phyloP scores from a whole-genome alignment of 306 rosid species.

The Rosa multiflora region DNA sequence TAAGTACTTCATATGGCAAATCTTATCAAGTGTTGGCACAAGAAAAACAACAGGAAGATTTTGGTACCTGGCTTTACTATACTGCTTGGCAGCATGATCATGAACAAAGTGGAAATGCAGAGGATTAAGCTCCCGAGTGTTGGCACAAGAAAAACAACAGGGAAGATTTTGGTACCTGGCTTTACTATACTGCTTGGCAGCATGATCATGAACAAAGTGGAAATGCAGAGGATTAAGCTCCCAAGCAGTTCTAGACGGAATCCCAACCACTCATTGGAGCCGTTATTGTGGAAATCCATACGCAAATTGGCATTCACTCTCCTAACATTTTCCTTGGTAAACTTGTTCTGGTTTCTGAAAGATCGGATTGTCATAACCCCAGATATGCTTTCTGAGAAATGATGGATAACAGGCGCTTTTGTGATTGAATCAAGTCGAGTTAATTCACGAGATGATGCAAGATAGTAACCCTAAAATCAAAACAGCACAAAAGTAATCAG shows the following conservation, averaged over 20 bases:
- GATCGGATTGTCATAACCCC: constrained; percentile 92
- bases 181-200: constrained; percentile 77
- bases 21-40: background rate
- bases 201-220: constrained; percentile 83
- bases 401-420: constrained; percentile 93
- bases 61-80: constrained; percentile 76
- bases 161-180: constrained; percentile 63
- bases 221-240: constrained; percentile 63
- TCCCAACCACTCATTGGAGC: constrained; percentile 94
- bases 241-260: constrained; percentile 90
- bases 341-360: constrained; percentile 53
- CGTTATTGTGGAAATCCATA: constrained; percentile 90
- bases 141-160: background rate
- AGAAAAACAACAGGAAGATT: background rate
- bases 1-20: background rate
- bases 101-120: constrained; percentile 76
- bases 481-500: background rate
- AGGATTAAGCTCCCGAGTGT: constrained; percentile 60
- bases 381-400: constrained; percentile 91
- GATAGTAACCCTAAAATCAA: constrained; percentile 66
- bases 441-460: constrained; percentile 83
- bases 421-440: constrained; percentile 90
- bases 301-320: constrained; percentile 76
- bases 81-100: constrained; percentile 84
- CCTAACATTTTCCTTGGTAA: constrained; percentile 55